Base-by-base conservation (phyloP, 257 asterid genomes). In the Capsicum pubescens region DNA sequence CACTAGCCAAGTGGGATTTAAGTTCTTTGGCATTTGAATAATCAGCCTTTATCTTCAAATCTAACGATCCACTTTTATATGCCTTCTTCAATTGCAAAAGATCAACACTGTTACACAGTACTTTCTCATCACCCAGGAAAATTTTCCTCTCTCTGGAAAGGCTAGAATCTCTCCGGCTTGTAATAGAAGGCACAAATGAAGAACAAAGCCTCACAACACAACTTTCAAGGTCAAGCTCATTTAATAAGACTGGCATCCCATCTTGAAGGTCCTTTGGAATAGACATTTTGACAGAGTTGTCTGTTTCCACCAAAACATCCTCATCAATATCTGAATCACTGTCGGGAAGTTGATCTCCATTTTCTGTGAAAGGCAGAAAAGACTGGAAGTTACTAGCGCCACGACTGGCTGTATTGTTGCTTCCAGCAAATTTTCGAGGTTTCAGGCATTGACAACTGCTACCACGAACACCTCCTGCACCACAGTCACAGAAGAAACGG, bases 391-490 rank as follows among this genome's bases (percentile, higher is more conserved):
- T 90, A 84, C 93, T 90, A 81, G 93, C 77, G 87, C 88, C 83
- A 5, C 92, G 94, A 87, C 85, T 72, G 48, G 98, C 90, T 81
- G 91, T 90, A 86, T 70, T 88, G 83, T 84, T 91, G 84, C 91
- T 89, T 84, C 97, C 97, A 86, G 92, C 87, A 86, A 90, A 91
- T 84, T 95, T 93, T 84, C 99, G 93, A 86, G 99, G 98, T 87
- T 97, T 95, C 90, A 97, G 88, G 91, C 99, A 95, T 89, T 92
- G 98, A 86, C 99, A 97, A 83, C 95, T 93, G 93, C 93, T 95
- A 58, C 99, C 99, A 67, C 98, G 92, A 81, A 97, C 98, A 83
- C 99, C 98, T 64, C 99, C 99, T 13, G 98, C 99, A 54, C 99
- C 99, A 87, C 99, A 97, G 80, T 97, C 99, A 66, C 99, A 97